Evolutionary conservation across 768 basidiomycete genomes (phyloP).

Genomic region (Kwoniella heveanensis): DNA sequence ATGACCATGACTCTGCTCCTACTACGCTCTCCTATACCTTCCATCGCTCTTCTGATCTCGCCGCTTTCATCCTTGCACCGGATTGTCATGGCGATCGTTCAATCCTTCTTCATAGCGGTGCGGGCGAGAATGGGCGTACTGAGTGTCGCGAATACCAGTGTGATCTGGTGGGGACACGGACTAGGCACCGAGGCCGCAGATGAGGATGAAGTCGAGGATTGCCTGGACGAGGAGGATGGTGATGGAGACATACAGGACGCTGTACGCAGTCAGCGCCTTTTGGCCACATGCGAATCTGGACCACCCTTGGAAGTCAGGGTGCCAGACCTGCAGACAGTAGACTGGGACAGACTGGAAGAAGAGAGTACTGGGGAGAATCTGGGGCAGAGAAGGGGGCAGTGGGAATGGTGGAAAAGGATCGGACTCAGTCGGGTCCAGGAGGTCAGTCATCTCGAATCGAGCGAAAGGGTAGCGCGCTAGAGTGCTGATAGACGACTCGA

Average conservation of each 20-base stretch:
- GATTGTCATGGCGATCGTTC: constrained; percentile 52
- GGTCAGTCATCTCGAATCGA: constrained; percentile 24
- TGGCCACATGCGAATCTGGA: constrained; percentile 58
- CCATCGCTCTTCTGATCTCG: constrained; percentile 56
- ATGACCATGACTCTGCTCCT: constrained; percentile 45
- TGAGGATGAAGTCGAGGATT: constrained; percentile 20
- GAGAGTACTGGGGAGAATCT: constrained; percentile 31
- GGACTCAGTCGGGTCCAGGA: constrained; percentile 47
- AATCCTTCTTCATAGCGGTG: constrained; percentile 51
- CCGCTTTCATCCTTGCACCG: constrained; percentile 54
- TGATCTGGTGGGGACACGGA: constrained; percentile 55
- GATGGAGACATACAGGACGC: too few species aligned
- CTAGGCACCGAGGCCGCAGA: constrained; percentile 41
- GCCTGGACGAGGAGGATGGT: constrained; percentile 11
- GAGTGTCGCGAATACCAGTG: constrained; percentile 57
- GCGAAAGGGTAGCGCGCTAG: background rate
- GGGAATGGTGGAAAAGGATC: constrained; percentile 40
- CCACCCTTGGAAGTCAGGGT: constrained; percentile 55
- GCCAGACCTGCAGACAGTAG: constrained; percentile 57
- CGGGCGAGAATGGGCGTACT: constrained; percentile 51
- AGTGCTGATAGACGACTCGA: constrained; percentile 38
- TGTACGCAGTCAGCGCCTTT: constrained; percentile 46
- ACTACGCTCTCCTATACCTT: constrained; percentile 43
- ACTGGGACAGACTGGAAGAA: constrained; percentile 51
- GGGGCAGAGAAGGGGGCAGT: constrained; percentile 28